A percentile compares a stretch with the other conserved stretches of the same genome.
These are phyloP conservation scores for Penicillium dipodomyicola DNA, from an alignment of 495 filamentous ascomycete species.

Conservation along the genomic window DNA sequence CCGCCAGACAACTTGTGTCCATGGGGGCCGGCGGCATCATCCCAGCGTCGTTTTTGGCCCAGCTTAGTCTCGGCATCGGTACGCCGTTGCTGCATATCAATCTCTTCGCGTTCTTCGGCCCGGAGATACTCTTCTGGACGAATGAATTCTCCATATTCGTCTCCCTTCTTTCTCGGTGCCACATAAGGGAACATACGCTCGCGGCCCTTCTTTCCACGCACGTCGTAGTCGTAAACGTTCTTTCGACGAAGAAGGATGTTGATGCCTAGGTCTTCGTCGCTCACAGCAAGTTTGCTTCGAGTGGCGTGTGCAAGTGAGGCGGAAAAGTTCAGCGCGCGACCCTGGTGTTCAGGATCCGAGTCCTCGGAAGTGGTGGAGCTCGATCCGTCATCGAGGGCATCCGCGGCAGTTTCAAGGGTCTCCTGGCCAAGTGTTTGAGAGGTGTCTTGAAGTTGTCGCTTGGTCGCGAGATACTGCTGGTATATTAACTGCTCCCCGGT, in stretches of 20 bases:
- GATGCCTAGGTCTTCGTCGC: slow-evolving; percentile 83
- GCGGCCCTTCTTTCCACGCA: slow-evolving; percentile 86
- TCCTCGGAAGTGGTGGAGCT: slow-evolving; percentile 83
- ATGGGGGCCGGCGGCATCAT: slow-evolving; percentile 55
- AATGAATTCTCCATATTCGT: slow-evolving; percentile 93
- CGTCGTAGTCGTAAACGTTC: slow-evolving; percentile 86
- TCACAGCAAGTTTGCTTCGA: slow-evolving; percentile 75
- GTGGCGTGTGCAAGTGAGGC: slow-evolving; percentile 75
- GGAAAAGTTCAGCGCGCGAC: slow-evolving; percentile 84
- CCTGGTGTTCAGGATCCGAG: slow-evolving; percentile 86
- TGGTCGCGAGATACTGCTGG: slow-evolving; percentile 85
- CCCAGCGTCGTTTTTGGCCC: slow-evolving; percentile 93
- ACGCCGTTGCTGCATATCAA: slow-evolving; percentile 57
- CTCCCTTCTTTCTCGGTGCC: slow-evolving; percentile 70
- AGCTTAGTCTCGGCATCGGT: slow-evolving; percentile 60
- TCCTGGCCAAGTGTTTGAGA: slow-evolving; percentile 64
- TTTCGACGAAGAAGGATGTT: slow-evolving; percentile 87
- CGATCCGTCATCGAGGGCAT: slow-evolving; percentile 79
- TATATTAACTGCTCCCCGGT: slow-evolving; percentile 74
- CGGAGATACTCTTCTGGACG: slow-evolving; percentile 91
- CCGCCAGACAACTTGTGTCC: slow-evolving; percentile 38
- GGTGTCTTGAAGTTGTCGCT: slow-evolving; percentile 74
- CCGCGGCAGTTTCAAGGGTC: slow-evolving; percentile 65
- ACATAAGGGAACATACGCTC: slow-evolving; percentile 92
- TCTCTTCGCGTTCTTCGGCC: slow-evolving; percentile 86